Base-by-base conservation (phyloP, 768 basidiomycete genomes). In the Lentinula edodes region DNA sequence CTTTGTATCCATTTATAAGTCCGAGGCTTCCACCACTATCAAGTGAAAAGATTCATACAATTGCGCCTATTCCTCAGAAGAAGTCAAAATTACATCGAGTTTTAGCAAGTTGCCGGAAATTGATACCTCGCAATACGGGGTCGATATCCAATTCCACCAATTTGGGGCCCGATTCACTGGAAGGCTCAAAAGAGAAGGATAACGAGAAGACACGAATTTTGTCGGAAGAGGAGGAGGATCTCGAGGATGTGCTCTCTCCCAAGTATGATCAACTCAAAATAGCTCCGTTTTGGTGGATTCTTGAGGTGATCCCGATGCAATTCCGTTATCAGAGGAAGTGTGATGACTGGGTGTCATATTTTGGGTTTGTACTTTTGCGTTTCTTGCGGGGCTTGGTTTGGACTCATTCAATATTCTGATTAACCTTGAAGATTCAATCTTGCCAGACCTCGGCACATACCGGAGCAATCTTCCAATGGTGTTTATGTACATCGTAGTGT, bases 211-310 rank as follows among this genome's bases (percentile, higher is more conserved):
- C 20, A 55, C 68, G 16, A n/a, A 35, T 20, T 8, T 35, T 76
- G 65, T 74, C 69, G 34, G 83, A 90, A 67, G 88, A 88, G 66
- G 78, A 82, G 13, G 86, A 89, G 63, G 89, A 91, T 36, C 63
- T 88, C 36, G 68, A 70, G 3, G 90, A 91, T 65, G 82, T 83
- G 5, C 58, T 87, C 13, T 74, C 77, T 38, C 83, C 81, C 0
- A 70, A 76, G 1, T 87, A 86, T 64, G 89, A 91, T 67, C 81
- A 88, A 68, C 75, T 91, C 28, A 63, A 65, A 45, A 53, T 82
- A 1, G 65, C 71, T 35, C 73, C 65, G 52, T 46, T 32, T 0
- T 91, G 91, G 90, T 91, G 90, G 91, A 58, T 83, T 38, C 73
- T 91, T 43, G 91, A 93, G 69, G 5, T 82, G 7, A 46, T 85